phyloP scores from a whole-genome alignment of 2,329 filamentous ascomycete genomes.

The Penicillium sp. region DNA sequence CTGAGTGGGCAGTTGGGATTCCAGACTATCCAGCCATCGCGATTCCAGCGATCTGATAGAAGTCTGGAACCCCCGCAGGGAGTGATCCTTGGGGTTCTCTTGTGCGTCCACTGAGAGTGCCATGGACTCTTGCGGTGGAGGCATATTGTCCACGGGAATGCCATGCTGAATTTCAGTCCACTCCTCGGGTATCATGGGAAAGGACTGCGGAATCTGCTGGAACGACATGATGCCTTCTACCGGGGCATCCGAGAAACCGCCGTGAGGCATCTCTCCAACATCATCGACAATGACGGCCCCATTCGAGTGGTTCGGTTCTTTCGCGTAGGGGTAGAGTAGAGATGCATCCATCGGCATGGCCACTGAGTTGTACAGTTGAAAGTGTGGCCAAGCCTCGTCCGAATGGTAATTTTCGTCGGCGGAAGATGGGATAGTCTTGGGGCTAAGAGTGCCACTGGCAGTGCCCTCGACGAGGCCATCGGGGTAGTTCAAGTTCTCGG shows the following conservation, averaged over 20 bases:
- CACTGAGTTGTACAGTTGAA: conserved; percentile 38
- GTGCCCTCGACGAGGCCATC: conserved; percentile 34
- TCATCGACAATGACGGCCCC: conserved; percentile 41
- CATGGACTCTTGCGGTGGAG: conserved; percentile 16
- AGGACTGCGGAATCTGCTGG: conserved; percentile 33
- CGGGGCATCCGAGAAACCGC: conserved; percentile 31
- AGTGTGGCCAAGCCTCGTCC: conserved; percentile 41
- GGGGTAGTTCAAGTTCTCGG: conserved; percentile 34
- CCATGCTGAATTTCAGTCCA: conserved; percentile 28
- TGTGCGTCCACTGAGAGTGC: conserved; percentile 24
- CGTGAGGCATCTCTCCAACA: conserved; percentile 30
- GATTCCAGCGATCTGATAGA: conserved; percentile 35
- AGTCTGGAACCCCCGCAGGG: conserved; percentile 26
- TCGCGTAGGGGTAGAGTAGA: conserved; percentile 37
- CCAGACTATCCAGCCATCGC: conserved; percentile 36
- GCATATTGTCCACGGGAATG: conserved; percentile 18
- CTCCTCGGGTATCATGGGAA: conserved; percentile 30
- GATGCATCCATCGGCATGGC: conserved; percentile 35
- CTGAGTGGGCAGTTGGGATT: conserved; percentile 34
- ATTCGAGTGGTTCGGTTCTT: conserved; percentile 26
- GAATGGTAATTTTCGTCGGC: conserved; percentile 40
- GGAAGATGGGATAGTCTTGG: conserved; percentile 38
- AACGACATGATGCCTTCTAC: conserved; percentile 33
- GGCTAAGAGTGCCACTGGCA: conserved; percentile 39
- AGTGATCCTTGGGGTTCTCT: conserved; percentile 21